phyloP scores from a whole-genome alignment of 1,284 basidiomycete species.

The Cerioporus squamosus region DNA sequence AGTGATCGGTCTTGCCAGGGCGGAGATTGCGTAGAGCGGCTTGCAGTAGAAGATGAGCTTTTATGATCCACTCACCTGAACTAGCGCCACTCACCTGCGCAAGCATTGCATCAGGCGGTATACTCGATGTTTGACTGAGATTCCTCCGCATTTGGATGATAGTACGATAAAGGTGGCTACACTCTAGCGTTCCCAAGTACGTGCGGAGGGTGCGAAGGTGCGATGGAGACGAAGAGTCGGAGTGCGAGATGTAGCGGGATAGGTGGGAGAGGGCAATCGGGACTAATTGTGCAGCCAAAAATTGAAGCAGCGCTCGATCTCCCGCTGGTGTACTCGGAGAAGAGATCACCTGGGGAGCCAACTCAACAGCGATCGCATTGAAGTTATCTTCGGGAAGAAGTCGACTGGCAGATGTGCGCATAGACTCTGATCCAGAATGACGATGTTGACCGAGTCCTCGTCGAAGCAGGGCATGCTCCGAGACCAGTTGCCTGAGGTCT shows the following conservation, averaged over 20 bases:
- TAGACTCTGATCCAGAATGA: background rate
- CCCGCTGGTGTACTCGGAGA: background rate
- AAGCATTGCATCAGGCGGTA: constrained; percentile 22
- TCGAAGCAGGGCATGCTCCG: constrained; percentile 31
- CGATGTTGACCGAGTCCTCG: constrained; percentile 35
- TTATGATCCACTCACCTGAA: constrained; percentile 19
- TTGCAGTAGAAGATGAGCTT: constrained; percentile 18
- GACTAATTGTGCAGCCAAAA: constrained; percentile 10
- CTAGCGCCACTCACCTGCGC: constrained; percentile 24
- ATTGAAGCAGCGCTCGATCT: constrained; percentile 18
- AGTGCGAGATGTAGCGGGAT: constrained; percentile 17
- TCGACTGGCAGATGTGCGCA: constrained; percentile 34
- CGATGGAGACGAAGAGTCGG: background rate
- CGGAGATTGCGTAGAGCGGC: constrained; percentile 12
- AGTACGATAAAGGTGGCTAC: constrained; percentile 24
- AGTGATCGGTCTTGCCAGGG: background rate
- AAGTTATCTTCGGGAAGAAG: constrained; percentile 53
- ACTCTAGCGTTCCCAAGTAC: constrained; percentile 18
- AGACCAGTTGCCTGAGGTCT: constrained; percentile 35
- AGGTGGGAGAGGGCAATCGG: constrained; percentile 18
- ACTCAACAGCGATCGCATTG: constrained; percentile 45
- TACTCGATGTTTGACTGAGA: constrained; percentile 14
- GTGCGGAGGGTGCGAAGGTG: constrained; percentile 5
- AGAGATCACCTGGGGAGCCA: constrained; percentile 33
- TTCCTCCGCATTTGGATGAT: constrained; percentile 22